Conservation (phyloP, 78 protist species). For the Dictyostelium brefeldianum region DNA sequence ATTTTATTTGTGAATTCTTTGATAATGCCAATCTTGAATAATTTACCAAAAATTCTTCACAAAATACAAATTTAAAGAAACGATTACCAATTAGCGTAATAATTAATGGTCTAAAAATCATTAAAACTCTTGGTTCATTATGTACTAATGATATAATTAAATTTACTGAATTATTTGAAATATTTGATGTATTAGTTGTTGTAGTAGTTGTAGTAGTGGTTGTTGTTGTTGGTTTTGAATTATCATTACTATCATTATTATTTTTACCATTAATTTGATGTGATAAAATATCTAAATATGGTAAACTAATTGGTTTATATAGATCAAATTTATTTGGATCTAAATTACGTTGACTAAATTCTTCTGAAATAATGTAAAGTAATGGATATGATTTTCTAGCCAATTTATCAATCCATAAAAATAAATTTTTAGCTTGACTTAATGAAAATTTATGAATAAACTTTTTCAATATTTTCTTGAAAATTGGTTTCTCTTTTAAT, state of each 20-base stretch:
- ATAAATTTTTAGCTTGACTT: neutral
- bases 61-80: conserved; percentile 35
- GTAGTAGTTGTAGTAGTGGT: neutral
- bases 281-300: neutral
- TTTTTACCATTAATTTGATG: neutral
- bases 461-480: neutral
- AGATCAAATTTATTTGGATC: conserved; percentile 30
- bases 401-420: conserved; percentile 22
- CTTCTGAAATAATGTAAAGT: conserved; percentile 41
- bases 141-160: neutral
- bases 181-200: no score
- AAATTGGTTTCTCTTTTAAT: conserved; percentile 4
- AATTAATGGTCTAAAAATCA: conserved; percentile 19
- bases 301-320: conserved; percentile 17
- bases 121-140: neutral
- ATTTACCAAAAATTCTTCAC: conserved; percentile 40
- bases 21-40: conserved; percentile 32
- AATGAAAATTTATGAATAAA: neutral
- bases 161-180: neutral
- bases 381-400: conserved; percentile 38
- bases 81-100: conserved; percentile 44
- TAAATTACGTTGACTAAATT: conserved; percentile 5
- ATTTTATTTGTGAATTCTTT: neutral
- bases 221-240: neutral
- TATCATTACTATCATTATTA: neutral